Percentiles rank a stretch among this genome's conserved stretches.
Evolutionary conservation across 306 rosid species (phyloP).

Genomic region (Canavalia gladiata): DNA sequence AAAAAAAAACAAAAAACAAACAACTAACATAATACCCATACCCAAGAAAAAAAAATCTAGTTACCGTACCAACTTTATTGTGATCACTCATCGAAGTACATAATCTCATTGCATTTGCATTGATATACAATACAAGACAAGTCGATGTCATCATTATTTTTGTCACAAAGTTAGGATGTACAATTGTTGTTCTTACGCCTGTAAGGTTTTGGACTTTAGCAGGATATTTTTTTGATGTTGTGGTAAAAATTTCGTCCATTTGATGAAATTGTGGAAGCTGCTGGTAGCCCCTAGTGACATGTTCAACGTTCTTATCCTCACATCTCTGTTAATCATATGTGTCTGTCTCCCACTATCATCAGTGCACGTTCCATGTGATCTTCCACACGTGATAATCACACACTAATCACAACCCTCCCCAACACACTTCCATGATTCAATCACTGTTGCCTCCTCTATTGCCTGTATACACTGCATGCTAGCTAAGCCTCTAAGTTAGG

Average conservation of each 20-base stretch:
- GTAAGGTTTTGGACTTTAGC: slow-evolving; percentile 16
- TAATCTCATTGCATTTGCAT: background rate
- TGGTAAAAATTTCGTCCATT: slow-evolving; percentile 32
- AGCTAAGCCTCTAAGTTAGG: background rate
- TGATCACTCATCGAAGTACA: background rate
- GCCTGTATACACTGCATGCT: slow-evolving; percentile 26
- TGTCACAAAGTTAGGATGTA: slow-evolving; percentile 1
- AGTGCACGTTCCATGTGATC: slow-evolving; percentile 47
- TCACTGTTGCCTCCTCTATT: slow-evolving; percentile 29
- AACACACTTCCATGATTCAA: slow-evolving; percentile 48
- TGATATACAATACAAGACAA: background rate
- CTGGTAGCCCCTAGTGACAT: slow-evolving; percentile 44
- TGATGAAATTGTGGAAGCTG: slow-evolving; percentile 39
- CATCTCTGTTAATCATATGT: slow-evolving; percentile 35
- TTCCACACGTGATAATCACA: slow-evolving; percentile 48
- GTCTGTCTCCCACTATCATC: slow-evolving; percentile 57
- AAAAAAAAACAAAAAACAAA: too few relatives aligned
- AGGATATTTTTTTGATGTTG: slow-evolving; percentile 15
- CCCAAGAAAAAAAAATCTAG: background rate
- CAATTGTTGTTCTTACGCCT: background rate
- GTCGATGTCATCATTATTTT: slow-evolving; percentile 24
- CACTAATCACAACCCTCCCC: slow-evolving; percentile 43
- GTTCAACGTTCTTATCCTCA: slow-evolving; percentile 56
- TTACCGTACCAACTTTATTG: background rate
- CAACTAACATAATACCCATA: background rate